Conservation (phyloP, 768 basidiomycete genomes). For the Mycena amicta region DNA sequence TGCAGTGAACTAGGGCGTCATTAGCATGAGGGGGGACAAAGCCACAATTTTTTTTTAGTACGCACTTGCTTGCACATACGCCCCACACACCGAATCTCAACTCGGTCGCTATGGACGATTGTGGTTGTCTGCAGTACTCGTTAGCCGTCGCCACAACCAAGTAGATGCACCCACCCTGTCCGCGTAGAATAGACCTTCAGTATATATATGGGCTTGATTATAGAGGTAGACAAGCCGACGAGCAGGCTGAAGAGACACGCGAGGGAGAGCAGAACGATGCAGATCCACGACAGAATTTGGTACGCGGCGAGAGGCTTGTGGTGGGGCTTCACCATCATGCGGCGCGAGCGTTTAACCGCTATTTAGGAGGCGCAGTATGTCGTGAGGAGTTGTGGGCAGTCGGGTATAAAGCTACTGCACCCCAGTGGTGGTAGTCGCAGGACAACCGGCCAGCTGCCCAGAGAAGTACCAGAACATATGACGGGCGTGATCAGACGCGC, state of each 20-base stretch:
- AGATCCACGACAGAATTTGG: slow-evolving; percentile 46
- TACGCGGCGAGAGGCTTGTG: slow-evolving; percentile 50
- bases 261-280: slow-evolving; percentile 52
- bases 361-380: background rate
- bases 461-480: background rate
- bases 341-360: background rate
- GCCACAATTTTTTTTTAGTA: background rate
- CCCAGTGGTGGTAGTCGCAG: background rate
- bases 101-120: slow-evolving; percentile 57
- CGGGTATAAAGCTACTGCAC: background rate
- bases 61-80: slow-evolving; percentile 64
- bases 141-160: background rate
- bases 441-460: background rate
- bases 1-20: slow-evolving; percentile 2
- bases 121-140: slow-evolving; percentile 28
- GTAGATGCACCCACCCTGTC: slow-evolving; percentile 10
- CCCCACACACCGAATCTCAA: slow-evolving; percentile 85
- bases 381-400: background rate
- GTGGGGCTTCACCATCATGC: slow-evolving; percentile 24
- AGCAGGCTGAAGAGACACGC: slow-evolving; percentile 78
- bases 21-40: background rate
- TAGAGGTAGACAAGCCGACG: slow-evolving; percentile 73
- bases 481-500: background rate
- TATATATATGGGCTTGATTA: slow-evolving; percentile 71
- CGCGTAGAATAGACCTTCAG: slow-evolving; percentile 46